phyloP scores from a whole-genome alignment of 1,139 yeast species.

The Debaryomyces subglobosus region DNA sequence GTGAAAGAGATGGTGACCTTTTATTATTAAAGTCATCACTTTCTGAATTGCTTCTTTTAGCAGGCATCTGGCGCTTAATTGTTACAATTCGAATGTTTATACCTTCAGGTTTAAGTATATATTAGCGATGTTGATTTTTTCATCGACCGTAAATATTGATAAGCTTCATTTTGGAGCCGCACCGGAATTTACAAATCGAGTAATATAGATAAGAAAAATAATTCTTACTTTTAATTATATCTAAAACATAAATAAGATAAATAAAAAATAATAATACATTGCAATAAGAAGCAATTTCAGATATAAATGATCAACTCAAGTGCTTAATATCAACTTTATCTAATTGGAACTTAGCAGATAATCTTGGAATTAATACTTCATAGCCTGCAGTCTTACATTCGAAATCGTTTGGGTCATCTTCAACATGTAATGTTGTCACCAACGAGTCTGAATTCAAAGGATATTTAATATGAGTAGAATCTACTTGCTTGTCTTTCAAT shows the following conservation, averaged over 20 bases:
- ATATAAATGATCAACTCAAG: conserved; percentile 13
- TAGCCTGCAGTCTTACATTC: conserved; percentile 65
- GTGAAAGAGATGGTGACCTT: conserved; percentile 5
- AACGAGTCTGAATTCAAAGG: conserved; percentile 62
- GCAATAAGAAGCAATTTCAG: neutral
- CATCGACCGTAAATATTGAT: conserved; percentile 1
- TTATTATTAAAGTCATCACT: conserved; percentile 6
- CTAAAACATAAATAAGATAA: neutral
- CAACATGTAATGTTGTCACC: conserved; percentile 74
- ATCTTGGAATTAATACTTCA: conserved; percentile 70
- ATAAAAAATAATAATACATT: conserved; percentile 2
- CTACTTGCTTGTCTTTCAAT: conserved; percentile 14
- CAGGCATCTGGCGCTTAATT: conserved; percentile 7
- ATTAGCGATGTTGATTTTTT: conserved; percentile 1
- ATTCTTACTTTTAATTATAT: neutral
- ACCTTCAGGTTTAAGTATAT: neutral
- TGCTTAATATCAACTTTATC: conserved; percentile 42
- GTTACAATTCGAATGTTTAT: conserved; percentile 7
- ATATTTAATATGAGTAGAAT: conserved; percentile 39
- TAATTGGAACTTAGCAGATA: conserved; percentile 40
- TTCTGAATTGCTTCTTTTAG: conserved; percentile 6
- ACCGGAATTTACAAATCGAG: neutral
- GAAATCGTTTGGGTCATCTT: conserved; percentile 54
- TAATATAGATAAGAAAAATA: neutral
- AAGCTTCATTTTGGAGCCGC: neutral